Evolutionary conservation across 805 yeast genomes (phyloP), one percentile per base, ranked within the genome.

Genomic region (Kluyveromyces lactis): DNA sequence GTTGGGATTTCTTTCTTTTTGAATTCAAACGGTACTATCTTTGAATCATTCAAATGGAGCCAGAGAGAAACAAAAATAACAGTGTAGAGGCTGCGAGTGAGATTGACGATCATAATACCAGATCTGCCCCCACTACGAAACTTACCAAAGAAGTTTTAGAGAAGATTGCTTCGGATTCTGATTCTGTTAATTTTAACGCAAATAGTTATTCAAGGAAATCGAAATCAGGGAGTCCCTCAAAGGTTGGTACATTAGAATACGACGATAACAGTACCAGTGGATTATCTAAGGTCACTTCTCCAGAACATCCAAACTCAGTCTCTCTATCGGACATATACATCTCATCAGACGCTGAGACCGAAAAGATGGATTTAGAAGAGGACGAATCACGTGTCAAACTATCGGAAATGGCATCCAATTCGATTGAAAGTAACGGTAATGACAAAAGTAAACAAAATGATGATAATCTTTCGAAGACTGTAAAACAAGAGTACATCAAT

Each of bases 281-380:
- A 21, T 17, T 34, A 18, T 34, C 37, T 11, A 24, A 34, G 37
- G 30, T 34, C 10, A 16, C 37, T n/a, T 34, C 37, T 7, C 39
- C 18, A 13, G 45, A 39, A 9, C 83, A 76, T 41, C 58, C 76
- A 45, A 77, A 74, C 35, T 81, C 75, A 39, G 67, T 75, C 42
- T 78, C 78, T 48, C 31, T 54, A 18, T 49, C 55, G 9, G 62
- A 55, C 32, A 51, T 50, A 38, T 56, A 52, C 39, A 45, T 58
- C 23, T 53, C 62, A 10, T 81, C 92, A 12, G 96, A 87, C 60
- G 95, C 92, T 13, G 97, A 87, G 56, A 87, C 97, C 0, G 96
- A 87, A 55, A 81, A 76, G 50, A 77, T 86, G 85, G 90, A 77
- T 32, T 55, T 62, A 45, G 56, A 63, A 17, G 37, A 34, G 17